These are phyloP conservation scores for Tulasnella sp. DNA, from an alignment of 768 basidiomycete species.

Conservation along the genomic window DNA sequence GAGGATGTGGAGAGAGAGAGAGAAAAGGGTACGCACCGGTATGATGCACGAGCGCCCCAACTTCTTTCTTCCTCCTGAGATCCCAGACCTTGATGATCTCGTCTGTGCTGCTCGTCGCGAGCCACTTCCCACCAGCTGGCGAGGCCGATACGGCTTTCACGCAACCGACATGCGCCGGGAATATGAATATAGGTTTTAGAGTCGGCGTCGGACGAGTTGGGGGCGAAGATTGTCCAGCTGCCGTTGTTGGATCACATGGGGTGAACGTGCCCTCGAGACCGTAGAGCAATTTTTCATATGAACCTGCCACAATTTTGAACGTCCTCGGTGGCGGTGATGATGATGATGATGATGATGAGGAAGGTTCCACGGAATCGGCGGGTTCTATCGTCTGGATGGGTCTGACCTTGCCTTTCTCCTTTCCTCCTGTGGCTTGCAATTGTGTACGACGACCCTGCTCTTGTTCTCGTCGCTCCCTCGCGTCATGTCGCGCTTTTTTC, in stretches of 20 bases:
- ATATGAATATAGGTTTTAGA: constrained; percentile 83
- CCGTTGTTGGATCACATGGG: constrained; percentile 24
- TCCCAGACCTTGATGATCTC: constrained; percentile 98
- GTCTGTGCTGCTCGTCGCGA: constrained; percentile 80
- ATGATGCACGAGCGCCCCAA: constrained; percentile 91
- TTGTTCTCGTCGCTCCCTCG: no score
- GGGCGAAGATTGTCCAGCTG: constrained; percentile 26
- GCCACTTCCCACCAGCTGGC: constrained; percentile 86
- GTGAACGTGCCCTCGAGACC: constrained; percentile 57
- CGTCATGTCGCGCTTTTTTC: no score
- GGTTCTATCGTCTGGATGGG: no score
- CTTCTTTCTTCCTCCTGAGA: constrained; percentile 77
- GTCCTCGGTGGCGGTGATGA: constrained; percentile 24
- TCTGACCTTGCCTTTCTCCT: no score
- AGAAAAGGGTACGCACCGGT: constrained; percentile 44
- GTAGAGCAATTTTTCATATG: constrained; percentile 94
- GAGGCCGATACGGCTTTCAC: constrained; percentile 85
- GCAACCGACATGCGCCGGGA: constrained; percentile 91
- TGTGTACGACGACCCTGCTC: no score
- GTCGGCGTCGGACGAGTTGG: constrained; percentile 25
- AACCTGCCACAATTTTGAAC: constrained; percentile 83
- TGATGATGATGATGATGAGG: no score
- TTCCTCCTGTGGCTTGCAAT: no score
- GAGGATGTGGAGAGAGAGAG: neutral
- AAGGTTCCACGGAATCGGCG: no score